A percentile compares a stretch with the other conserved stretches of the same genome.
phyloP scores from a whole-genome alignment of 73 alveolate species.

The Breviolum minutum region DNA sequence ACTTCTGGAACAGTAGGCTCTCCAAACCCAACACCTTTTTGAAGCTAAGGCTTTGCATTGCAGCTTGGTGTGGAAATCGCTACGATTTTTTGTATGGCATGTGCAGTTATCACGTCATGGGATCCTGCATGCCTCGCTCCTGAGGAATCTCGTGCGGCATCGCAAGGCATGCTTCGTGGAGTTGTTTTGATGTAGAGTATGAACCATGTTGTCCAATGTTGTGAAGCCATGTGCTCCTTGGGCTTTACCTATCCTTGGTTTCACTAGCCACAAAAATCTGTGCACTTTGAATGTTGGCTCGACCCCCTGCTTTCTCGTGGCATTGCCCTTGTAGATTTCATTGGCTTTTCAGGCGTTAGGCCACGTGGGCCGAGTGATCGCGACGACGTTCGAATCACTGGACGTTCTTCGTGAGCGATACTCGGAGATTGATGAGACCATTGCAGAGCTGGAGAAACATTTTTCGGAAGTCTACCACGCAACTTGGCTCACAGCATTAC shows the following conservation, averaged over 20 bases:
- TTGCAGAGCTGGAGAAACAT: slow-evolving; percentile 78
- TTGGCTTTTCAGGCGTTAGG: slow-evolving; percentile 42
- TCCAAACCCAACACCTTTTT: not conserved
- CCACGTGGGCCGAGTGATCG: slow-evolving; percentile 86
- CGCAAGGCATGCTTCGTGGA: slow-evolving; percentile 39
- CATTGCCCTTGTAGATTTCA: too few relatives aligned
- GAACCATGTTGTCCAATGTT: not conserved
- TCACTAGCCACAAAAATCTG: too few relatives aligned
- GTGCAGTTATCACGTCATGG: not conserved
- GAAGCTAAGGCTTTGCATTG: slow-evolving; percentile 64
- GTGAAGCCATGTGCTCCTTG: too few relatives aligned
- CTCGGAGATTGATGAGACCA: slow-evolving; percentile 77
- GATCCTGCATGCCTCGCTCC: not conserved
- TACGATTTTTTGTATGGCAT: not conserved
- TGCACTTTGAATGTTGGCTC: too few relatives aligned
- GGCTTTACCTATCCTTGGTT: too few relatives aligned
- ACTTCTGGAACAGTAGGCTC: not conserved
- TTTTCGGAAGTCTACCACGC: slow-evolving; percentile 90
- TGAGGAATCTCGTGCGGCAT: slow-evolving; percentile 74
- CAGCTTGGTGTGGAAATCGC: not conserved
- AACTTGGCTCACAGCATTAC: not conserved
- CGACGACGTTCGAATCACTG: slow-evolving; percentile 90
- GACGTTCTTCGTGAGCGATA: slow-evolving; percentile 84
- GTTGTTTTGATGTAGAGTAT: not conserved
- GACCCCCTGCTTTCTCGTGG: not conserved